Percentiles rank a stretch among this genome's conserved stretches.
Conservation (phyloP, 1,284 basidiomycete genomes). For the Ceratobasidium sp. region DNA sequence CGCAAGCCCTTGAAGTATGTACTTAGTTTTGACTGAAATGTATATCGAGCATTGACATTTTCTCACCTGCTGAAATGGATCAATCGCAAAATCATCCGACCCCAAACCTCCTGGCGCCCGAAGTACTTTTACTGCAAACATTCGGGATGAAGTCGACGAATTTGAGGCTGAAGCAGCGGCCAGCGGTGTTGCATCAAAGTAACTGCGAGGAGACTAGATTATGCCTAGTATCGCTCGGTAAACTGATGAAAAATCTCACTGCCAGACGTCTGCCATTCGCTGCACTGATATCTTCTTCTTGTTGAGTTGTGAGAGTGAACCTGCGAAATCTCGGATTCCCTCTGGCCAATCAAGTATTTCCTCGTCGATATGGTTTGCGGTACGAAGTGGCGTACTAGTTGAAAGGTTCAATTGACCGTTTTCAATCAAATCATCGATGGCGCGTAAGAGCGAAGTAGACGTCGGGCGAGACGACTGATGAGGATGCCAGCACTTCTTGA, state of each 20-base stretch:
- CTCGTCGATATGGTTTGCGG: neutral
- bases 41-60: neutral
- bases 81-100: neutral
- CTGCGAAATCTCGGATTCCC: neutral
- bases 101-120: neutral
- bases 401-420: neutral
- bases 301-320: neutral
- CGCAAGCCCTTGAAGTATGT: neutral
- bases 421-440: constrained; percentile 6
- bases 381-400: neutral
- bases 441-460: neutral
- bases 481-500: constrained; percentile 13
- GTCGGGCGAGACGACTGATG: constrained; percentile 2
- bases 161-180: too few relatives aligned
- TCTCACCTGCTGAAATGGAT: constrained; percentile 4
- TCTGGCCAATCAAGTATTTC: constrained; percentile 5
- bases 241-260: neutral
- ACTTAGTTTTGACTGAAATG: neutral
- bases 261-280: constrained; percentile 18
- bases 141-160: neutral
- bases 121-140: constrained; percentile 12
- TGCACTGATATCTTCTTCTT: constrained; percentile 1
- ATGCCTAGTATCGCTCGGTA: too few relatives aligned
- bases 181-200: too few relatives aligned
- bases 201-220: too few relatives aligned